These are phyloP conservation scores for Neoboletus brunneissimus DNA, from an alignment of 768 basidiomycete genomes.

Conservation along the genomic window DNA sequence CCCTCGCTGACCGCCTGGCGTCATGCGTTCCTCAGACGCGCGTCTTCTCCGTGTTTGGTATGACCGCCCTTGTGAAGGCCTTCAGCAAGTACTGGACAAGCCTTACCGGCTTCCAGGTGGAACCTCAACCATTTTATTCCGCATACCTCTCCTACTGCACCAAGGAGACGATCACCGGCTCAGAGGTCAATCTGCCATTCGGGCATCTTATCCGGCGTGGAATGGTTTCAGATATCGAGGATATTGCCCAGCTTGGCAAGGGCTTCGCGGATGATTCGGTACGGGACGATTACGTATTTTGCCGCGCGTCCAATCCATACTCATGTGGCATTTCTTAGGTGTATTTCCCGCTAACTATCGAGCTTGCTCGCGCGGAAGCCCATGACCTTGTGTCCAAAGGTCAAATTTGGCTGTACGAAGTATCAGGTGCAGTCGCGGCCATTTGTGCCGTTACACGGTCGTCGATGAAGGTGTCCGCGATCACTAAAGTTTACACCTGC, in stretches of 20 bases:
- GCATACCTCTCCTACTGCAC: conserved; percentile 49
- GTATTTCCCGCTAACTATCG: conserved; percentile 42
- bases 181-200: conserved; percentile 25
- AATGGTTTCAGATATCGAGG: conserved; percentile 34
- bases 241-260: conserved; percentile 45
- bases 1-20: conserved; percentile 38
- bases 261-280: conserved; percentile 54
- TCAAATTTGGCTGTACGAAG: conserved; percentile 54
- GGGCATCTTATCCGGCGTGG: conserved; percentile 42
- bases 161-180: conserved; percentile 33
- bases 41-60: conserved; percentile 53
- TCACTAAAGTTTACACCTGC: conserved; percentile 58
- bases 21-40: conserved; percentile 40
- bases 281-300: conserved; percentile 20
- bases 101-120: conserved; percentile 37
- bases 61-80: conserved; percentile 37
- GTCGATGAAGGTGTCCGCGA: conserved; percentile 47
- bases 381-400: conserved; percentile 44
- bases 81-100: conserved; percentile 46
- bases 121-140: conserved; percentile 47
- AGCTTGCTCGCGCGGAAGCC: conserved; percentile 44
- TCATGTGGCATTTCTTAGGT: conserved; percentile 32
- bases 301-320: neutral
- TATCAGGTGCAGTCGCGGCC: conserved; percentile 39
- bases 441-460: conserved; percentile 59